Base-by-base conservation (phyloP, 73 alveolate genomes). In the Effrenium voratum region DNA sequence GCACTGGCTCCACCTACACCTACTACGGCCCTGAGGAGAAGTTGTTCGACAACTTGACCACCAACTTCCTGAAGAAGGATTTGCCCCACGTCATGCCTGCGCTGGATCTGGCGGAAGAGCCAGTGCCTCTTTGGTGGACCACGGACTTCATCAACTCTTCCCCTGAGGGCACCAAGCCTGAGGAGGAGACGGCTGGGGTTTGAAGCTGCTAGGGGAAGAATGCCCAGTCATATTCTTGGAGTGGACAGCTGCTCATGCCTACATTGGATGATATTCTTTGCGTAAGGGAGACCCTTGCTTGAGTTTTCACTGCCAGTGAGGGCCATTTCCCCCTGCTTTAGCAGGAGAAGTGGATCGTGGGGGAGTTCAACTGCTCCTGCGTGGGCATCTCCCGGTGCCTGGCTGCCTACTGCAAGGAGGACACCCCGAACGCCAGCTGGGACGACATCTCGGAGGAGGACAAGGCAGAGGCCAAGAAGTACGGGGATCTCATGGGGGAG, bases 331-430 rank as follows among this genome's bases (percentile, higher is more conserved):
- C n/a, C n/a, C n/a, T n/a, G n/a, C n/a, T n/a, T n/a, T n/a, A n/a
- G n/a, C n/a, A n/a, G n/a, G n/a, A n/a, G n/a, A n/a, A n/a, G n/a
- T n/a, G 82, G 82, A 72, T 72, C 82, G 82, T 72, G 26, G 82
- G 82, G 49, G 82, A 72, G 82, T 72, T 72, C 24, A 72, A 72
- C 46, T 76, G 87, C 87, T 26, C 59, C 63, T 43, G 59, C 41
- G 80, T 68, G 80, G 41, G 41, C 41, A 68, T 68, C 41, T 68
- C 80, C 45, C 44, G 55, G 52, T 82, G 94, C 30, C 99, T 99
- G 15, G 79, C 55, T 6, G 99, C 99, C 24, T 52, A 72, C 76
- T 82, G 99, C 90, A 79, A 79, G 66, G 90, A 79, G 38, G 90
- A 79, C 66, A 79, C 90, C 38, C 90, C 90, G 5, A 79, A 24